These are phyloP conservation scores for Leccinum subgranulosum DNA, from an alignment of 768 basidiomycete genomes.

Conservation along the genomic window DNA sequence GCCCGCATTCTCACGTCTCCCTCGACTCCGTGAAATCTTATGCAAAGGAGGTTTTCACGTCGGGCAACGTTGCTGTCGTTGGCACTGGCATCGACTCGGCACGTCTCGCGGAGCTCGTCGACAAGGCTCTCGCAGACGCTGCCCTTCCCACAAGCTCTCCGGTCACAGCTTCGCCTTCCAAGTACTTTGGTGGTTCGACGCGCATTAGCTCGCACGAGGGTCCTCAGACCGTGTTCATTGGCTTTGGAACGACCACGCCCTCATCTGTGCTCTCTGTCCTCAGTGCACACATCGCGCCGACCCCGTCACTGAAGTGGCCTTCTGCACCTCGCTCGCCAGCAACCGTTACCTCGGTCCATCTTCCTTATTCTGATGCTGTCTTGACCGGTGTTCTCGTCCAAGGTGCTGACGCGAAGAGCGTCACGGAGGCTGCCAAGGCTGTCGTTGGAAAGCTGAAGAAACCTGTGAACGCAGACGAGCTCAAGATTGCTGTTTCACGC, in stretches of 20 bases:
- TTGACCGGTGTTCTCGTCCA: slow-evolving; percentile 83
- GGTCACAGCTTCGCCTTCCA: slow-evolving; percentile 21
- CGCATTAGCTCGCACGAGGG: slow-evolving; percentile 64
- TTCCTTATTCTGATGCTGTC: slow-evolving; percentile 90
- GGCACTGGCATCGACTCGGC: slow-evolving; percentile 82
- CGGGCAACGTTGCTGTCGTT: slow-evolving; percentile 79
- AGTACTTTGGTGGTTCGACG: slow-evolving; percentile 85
- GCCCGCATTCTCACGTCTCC: slow-evolving; percentile 61
- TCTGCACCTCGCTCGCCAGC: slow-evolving; percentile 55
- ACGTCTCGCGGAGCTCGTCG: slow-evolving; percentile 67
- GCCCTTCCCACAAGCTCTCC: slow-evolving; percentile 37
- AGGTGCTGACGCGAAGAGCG: slow-evolving; percentile 57
- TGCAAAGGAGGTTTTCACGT: slow-evolving; percentile 69
- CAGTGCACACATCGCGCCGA: slow-evolving; percentile 74
- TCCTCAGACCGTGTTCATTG: slow-evolving; percentile 79
- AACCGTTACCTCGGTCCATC: slow-evolving; percentile 68
- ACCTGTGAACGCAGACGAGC: slow-evolving; percentile 58
- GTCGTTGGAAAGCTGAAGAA: slow-evolving; percentile 65
- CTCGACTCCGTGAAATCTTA: slow-evolving; percentile 70
- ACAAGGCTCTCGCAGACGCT: slow-evolving; percentile 53
- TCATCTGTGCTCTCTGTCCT: slow-evolving; percentile 78
- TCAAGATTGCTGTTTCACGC: slow-evolving; percentile 81
- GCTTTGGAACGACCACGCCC: slow-evolving; percentile 71
- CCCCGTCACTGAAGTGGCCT: slow-evolving; percentile 85
- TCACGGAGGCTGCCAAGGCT: slow-evolving; percentile 66